A percentile compares a stretch with the other conserved stretches of the same genome.
phyloP scores from a whole-genome alignment of 2,329 filamentous ascomycete species.

The Lasiodiplodia hormozganensis region DNA sequence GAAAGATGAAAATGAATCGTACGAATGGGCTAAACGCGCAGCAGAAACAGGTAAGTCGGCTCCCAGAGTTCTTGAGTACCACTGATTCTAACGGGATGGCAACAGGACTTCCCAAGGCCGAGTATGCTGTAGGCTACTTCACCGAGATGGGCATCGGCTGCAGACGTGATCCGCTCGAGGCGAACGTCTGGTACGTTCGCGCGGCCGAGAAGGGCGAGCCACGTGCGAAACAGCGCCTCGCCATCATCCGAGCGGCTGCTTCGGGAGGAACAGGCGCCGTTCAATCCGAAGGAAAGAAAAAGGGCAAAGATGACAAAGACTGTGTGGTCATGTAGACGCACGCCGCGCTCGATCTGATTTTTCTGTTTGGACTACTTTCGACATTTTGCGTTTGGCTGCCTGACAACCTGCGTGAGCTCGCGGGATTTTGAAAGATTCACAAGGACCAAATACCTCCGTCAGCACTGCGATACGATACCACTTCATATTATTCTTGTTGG shows the following conservation, averaged over 20 bases:
- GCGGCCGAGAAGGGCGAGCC: conserved; percentile 92
- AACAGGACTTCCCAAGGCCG: conserved; percentile 70
- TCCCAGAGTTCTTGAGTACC: not conserved
- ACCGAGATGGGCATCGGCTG: conserved; percentile 99
- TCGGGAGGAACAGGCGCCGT: conserved; percentile 52
- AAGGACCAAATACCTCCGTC: not conserved
- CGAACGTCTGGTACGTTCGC: conserved; percentile 98
- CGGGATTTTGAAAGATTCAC: not conserved
- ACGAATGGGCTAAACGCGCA: conserved; percentile 90
- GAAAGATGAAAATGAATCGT: conserved; percentile 94
- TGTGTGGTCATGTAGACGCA: conserved; percentile 46
- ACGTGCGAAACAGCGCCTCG: conserved; percentile 83
- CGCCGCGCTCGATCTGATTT: not conserved
- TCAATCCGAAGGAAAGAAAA: conserved; percentile 42
- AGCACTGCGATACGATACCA: not conserved
- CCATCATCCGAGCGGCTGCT: conserved; percentile 85
- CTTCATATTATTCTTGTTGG: conserved; percentile 20
- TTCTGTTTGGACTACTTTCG: conserved; percentile 12
- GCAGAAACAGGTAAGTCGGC: conserved; percentile 78
- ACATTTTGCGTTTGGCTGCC: conserved; percentile 2
- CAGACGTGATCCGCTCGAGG: conserved; percentile 90
- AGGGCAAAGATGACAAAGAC: conserved; percentile 42
- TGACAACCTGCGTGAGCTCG: not conserved
- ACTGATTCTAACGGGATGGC: not conserved
- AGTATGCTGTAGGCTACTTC: conserved; percentile 96